Conservation (phyloP, 2,329 filamentous ascomycete genomes). For the Ascochyta viciae-villosae region DNA sequence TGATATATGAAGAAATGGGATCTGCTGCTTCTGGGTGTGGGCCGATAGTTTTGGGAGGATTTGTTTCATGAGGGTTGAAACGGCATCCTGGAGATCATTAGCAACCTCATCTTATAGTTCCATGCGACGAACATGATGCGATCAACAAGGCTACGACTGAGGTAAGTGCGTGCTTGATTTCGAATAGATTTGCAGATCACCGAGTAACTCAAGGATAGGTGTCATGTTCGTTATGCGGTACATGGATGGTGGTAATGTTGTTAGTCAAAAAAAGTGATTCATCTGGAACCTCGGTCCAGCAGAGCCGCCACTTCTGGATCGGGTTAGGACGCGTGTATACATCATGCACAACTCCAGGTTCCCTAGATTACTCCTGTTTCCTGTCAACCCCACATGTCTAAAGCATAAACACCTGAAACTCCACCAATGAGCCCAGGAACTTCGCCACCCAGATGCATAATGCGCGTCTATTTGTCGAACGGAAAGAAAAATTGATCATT, state of each 20-base stretch:
- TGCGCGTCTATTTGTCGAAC: slow-evolving; percentile 1
- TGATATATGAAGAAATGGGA: slow-evolving; percentile 12
- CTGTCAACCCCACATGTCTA: slow-evolving; percentile 11
- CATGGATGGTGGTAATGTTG: not conserved
- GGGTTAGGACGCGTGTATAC: slow-evolving; percentile 7
- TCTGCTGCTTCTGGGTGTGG: slow-evolving; percentile 12
- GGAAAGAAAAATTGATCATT: slow-evolving; percentile 3
- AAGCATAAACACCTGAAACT: slow-evolving; percentile 21
- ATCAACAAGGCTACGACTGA: not conserved
- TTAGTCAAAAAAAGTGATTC: not conserved
- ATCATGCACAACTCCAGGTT: slow-evolving; percentile 15
- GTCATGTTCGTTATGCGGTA: not conserved
- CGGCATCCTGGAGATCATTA: slow-evolving; percentile 36
- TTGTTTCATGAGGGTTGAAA: slow-evolving; percentile 26
- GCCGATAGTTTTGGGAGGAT: slow-evolving; percentile 11
- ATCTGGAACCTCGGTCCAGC: slow-evolving; percentile 11
- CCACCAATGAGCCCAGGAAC: slow-evolving; percentile 11
- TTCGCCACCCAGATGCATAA: slow-evolving; percentile 9
- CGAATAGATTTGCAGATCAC: not conserved
- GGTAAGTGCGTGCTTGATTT: not conserved
- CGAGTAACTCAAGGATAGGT: not conserved
- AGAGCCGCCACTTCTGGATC: not conserved
- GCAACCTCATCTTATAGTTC: slow-evolving; percentile 3
- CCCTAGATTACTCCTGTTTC: slow-evolving; percentile 11
- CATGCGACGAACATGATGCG: not conserved